Base-by-base conservation (phyloP, 805 yeast genomes). In the Wickerhamiella qilinensis region DNA sequence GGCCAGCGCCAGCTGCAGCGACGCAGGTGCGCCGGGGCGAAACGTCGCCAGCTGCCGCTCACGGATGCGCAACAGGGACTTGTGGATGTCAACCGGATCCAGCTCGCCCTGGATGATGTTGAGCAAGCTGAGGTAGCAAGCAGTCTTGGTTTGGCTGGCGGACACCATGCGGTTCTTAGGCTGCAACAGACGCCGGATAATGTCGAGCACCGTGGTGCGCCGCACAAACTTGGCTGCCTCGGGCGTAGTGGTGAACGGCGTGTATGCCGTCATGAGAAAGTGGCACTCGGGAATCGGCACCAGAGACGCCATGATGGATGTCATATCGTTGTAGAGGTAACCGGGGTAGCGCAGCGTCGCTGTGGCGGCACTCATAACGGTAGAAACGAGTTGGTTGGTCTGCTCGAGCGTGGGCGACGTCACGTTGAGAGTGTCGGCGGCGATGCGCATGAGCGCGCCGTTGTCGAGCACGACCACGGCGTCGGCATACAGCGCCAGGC, bases 321-420 rank as follows among this genome's bases (percentile, higher is more conserved):
- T 81, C 47, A 80, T 60, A 3, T 93, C 83, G 52, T 79, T 81
- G 64, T 82, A 86, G 71, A 85, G 77, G 60, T 84, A 84, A 35
- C 91, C 77, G 3, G 98, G 98, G 55, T 80, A 88, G 47, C 98
- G 66, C 33, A 91, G 60, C 0, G 97, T 81, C 43, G 88, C 82
- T 2, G 97, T 82, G 2, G 84, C 64, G 0, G 86, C 75, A 0
- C 94, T 76, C 66, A 85, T 71, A 8, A 83, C 84, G 7, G 85
- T 75, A 0, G 96, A 72, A 2, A 91, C 84, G 31, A 91, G 64
- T 53, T 80, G 83, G 59, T 91, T 91, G 2, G 88, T 74, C 40
- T 85, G 86, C 36, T 69, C 72, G 50, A 77, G 79, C 2, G 86
- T 75, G 7, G 81, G 78, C 35, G 72, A 64, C 22, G 65, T 64